phyloP scores from a whole-genome alignment of 768 basidiomycete species.

The Pulveroboletus sp. region DNA sequence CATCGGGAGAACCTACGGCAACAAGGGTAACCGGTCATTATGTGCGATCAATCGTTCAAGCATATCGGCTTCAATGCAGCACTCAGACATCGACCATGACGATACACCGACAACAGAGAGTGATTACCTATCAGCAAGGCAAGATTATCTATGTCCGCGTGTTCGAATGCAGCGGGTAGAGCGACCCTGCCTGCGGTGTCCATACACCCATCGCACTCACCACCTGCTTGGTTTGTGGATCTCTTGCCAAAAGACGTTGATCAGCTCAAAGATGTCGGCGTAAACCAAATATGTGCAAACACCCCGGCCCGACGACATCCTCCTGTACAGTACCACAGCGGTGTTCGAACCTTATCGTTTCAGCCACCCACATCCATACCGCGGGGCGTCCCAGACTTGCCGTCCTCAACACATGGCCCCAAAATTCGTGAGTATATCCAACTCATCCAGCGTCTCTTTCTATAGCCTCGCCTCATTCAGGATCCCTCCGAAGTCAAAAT shows the following conservation, averaged over 20 bases:
- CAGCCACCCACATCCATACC: conserved; percentile 17
- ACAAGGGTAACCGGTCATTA: conserved; percentile 93
- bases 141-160: conserved; percentile 76
- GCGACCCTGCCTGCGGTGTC: conserved; percentile 72
- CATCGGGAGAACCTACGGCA: conserved; percentile 52
- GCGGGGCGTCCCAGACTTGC: not conserved
- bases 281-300: conserved; percentile 37
- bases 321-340: conserved; percentile 57
- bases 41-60: conserved; percentile 89
- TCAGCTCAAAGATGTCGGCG: not conserved
- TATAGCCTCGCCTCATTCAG: conserved; percentile 35
- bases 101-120: conserved; percentile 22
- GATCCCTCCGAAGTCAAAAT: conserved; percentile 99
- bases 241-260: not conserved
- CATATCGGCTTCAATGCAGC: conserved; percentile 74
- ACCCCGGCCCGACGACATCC: conserved; percentile 21
- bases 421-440: conserved; percentile 55
- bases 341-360: conserved; percentile 50
- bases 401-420: conserved; percentile 57
- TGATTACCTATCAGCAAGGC: conserved; percentile 80
- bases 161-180: conserved; percentile 81
- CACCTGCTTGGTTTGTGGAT: conserved; percentile 27
- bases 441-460: not conserved
- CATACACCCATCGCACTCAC: conserved; percentile 71
- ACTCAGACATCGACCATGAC: conserved; percentile 15